A percentile compares a stretch with the other conserved stretches of the same genome.
phyloP scores from a whole-genome alignment of 2,329 filamentous ascomycete genomes.

The Alternaria viburni region DNA sequence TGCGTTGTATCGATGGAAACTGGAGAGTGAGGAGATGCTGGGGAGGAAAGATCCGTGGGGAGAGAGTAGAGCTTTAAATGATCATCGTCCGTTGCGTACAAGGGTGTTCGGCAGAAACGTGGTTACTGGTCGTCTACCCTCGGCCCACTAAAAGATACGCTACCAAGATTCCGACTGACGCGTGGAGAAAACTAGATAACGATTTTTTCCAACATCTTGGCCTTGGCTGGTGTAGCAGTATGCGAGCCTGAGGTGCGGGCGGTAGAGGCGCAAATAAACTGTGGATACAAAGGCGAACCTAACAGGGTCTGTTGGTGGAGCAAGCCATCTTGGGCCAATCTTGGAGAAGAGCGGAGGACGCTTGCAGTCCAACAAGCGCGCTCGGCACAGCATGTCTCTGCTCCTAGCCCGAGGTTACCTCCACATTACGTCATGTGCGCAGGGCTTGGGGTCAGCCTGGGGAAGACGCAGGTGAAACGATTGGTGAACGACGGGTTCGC shows the following conservation, averaged over 20 bases:
- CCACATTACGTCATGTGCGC: slow-evolving; percentile 28
- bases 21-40: slow-evolving; percentile 31
- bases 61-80: slow-evolving; percentile 32
- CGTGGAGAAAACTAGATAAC: slow-evolving; percentile 39
- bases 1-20: slow-evolving; percentile 22
- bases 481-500: slow-evolving; percentile 1
- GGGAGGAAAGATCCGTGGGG: slow-evolving; percentile 24
- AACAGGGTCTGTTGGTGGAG: slow-evolving; percentile 33
- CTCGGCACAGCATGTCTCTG: slow-evolving; percentile 28
- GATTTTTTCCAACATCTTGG: slow-evolving; percentile 33
- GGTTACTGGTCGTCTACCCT: slow-evolving; percentile 13
- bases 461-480: background rate
- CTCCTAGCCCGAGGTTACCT: slow-evolving; percentile 24
- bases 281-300: slow-evolving; percentile 33
- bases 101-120: slow-evolving; percentile 22
- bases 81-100: slow-evolving; percentile 22
- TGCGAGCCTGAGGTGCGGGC: slow-evolving; percentile 26
- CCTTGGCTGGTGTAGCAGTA: slow-evolving; percentile 37
- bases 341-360: slow-evolving; percentile 27
- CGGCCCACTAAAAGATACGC: slow-evolving; percentile 30
- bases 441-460: slow-evolving; percentile 8
- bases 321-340: slow-evolving; percentile 29
- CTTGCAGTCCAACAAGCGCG: slow-evolving; percentile 32
- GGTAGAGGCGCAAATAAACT: slow-evolving; percentile 35
- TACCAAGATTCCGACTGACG: slow-evolving; percentile 27